These are phyloP conservation scores for Agaricus blazei DNA, from an alignment of 768 basidiomycete genomes.

Conservation along the genomic window DNA sequence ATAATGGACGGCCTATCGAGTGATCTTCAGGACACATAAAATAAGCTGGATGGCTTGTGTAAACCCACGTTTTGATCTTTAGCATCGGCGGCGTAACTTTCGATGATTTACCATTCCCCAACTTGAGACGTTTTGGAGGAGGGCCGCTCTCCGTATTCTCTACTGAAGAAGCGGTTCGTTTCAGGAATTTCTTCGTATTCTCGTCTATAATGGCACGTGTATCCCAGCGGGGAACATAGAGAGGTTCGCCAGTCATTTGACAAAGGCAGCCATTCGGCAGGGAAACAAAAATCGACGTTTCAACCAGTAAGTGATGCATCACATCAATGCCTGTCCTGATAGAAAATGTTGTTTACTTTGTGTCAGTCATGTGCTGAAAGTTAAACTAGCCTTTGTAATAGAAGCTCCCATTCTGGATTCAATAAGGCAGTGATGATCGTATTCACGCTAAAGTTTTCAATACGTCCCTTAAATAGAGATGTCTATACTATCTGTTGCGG, in stretches of 20 bases:
- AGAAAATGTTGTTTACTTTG: neutral
- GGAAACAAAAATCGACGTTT: constrained; percentile 69
- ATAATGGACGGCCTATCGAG: constrained; percentile 48
- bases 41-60: no score
- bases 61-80: neutral
- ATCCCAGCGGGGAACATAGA: constrained; percentile 34
- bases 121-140: constrained; percentile 5
- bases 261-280: constrained; percentile 82
- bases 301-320: constrained; percentile 73
- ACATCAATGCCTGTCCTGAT: constrained; percentile 70
- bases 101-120: neutral
- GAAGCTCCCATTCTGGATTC: constrained; percentile 57
- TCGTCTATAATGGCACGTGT: constrained; percentile 15
- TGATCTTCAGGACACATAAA: neutral
- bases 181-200: neutral
- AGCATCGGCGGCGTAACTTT: neutral
- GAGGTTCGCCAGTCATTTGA: constrained; percentile 73
- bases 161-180: neutral
- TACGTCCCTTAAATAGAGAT: constrained; percentile 11
- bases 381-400: constrained; percentile 52
- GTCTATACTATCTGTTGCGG: neutral
- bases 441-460: constrained; percentile 64
- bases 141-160: neutral
- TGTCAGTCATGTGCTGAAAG: no score
- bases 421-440: constrained; percentile 68